These are phyloP conservation scores for Orbilia oligospora DNA, from an alignment of 2,329 filamentous ascomycete genomes.

Conservation along the genomic window DNA sequence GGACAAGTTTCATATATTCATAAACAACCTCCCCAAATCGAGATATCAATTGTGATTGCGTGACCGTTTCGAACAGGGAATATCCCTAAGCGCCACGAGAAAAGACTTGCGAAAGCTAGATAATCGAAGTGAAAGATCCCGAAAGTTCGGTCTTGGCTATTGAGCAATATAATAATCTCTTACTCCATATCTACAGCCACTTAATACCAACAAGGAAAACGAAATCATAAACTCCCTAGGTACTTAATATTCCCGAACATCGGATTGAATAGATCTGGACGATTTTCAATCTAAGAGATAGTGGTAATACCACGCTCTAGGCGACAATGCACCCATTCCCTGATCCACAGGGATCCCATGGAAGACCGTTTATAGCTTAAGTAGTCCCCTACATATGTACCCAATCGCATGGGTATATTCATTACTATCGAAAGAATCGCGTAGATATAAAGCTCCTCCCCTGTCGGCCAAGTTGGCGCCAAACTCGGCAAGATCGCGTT, in stretches of 20 bases:
- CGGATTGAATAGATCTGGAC: neutral
- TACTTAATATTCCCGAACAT: neutral
- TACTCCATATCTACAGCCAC: neutral
- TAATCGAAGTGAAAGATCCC: neutral
- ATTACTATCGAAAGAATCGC: constrained; percentile 1
- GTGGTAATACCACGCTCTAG: constrained; percentile 15
- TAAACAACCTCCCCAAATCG: neutral
- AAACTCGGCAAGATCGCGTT: constrained; percentile 16
- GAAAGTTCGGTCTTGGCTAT: constrained; percentile 6
- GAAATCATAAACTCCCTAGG: neutral
- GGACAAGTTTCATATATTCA: neutral
- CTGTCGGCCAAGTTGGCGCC: constrained; percentile 10
- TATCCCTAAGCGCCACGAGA: neutral
- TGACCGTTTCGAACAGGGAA: constrained; percentile 6
- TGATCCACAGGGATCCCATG: no score
- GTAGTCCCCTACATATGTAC: neutral
- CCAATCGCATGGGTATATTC: neutral
- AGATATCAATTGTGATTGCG: constrained; percentile 2
- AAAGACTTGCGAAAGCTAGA: neutral
- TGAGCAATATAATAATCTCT: constrained; percentile 5
- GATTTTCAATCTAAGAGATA: neutral
- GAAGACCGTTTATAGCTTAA: neutral
- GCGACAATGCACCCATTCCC: neutral
- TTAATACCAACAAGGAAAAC: no score
- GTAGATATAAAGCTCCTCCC: constrained; percentile 2